phyloP scores from a whole-genome alignment of 1,284 basidiomycete genomes.

The Rhodotorula sp. region DNA sequence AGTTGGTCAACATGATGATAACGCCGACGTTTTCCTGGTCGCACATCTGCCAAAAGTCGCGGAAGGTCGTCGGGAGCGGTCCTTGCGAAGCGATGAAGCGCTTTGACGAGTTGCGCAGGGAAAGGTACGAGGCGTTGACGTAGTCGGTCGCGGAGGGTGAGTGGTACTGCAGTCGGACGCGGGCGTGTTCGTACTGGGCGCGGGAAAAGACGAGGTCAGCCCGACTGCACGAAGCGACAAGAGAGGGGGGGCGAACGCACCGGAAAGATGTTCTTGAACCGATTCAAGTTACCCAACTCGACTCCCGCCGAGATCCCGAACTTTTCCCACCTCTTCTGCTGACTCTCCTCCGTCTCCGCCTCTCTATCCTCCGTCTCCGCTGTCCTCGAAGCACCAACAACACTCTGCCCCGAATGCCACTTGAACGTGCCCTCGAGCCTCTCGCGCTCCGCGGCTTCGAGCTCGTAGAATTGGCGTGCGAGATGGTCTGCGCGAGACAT shows the following conservation, averaged over 20 bases:
- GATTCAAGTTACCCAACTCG: conserved; percentile 89
- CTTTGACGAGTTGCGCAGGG: conserved; percentile 51
- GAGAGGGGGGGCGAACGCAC: conserved; percentile 52
- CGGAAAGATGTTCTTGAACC: conserved; percentile 52
- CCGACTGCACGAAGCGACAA: not conserved
- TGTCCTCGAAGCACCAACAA: conserved; percentile 18
- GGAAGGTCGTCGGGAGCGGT: conserved; percentile 82
- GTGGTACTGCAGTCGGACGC: conserved; percentile 63
- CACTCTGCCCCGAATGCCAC: conserved; percentile 63
- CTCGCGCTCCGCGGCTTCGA: conserved; percentile 85
- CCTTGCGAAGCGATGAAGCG: conserved; percentile 96
- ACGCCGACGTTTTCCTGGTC: conserved; percentile 58
- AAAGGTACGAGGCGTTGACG: conserved; percentile 72
- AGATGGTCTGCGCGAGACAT: conserved; percentile 70
- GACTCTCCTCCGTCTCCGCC: not conserved
- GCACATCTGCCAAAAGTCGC: conserved; percentile 82
- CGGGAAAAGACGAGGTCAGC: not conserved
- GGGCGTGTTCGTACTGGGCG: conserved; percentile 52
- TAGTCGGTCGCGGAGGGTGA: conserved; percentile 61
- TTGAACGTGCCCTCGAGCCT: conserved; percentile 88
- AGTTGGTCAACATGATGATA: conserved; percentile 76
- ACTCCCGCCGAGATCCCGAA: conserved; percentile 95
- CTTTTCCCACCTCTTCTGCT: conserved; percentile 59
- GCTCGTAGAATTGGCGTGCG: conserved; percentile 84
- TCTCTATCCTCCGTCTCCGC: not conserved